Evolutionary conservation across 2,329 filamentous ascomycete species (phyloP), one percentile per base, ranked within the genome.

Genomic region (Pseudonectria buxi): DNA sequence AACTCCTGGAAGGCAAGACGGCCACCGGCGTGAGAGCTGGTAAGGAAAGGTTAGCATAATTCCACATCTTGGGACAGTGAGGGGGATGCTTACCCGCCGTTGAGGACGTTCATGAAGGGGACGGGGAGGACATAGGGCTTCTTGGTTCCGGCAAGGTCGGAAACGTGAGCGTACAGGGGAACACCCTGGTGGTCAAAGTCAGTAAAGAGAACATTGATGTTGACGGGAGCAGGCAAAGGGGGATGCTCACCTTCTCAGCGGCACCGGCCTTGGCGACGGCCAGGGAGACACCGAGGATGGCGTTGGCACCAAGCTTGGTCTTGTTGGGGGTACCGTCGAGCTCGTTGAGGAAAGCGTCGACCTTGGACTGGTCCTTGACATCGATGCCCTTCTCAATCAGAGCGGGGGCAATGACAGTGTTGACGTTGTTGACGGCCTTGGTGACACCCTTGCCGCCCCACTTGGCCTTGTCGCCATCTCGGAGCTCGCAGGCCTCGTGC

Each of bases 1-100:
- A 94, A 94, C 70, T 94, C 87, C 70, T 94, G 87, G 80, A 94
- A 94, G 52, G 86, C 86, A 55, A 94, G 79, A 63, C 89, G 86
- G 60, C 92, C 92, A 78, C 92, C 92, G 51, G 92, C 92, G 75
- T 98, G 92, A 58, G 90, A 96, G 53, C 92, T 71, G 22, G 26
- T n/a, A 28, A 37, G 16, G 13, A 14, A 26, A 30, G 14, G 39
- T 57, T 39, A 56, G 51, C 26, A 14, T 7, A 14, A 18, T 28
- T 35, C n/a, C 18, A 30, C 15, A 24, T 33, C 12, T 10, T n/a
- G 28, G 4, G 27, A 14, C 11, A n/a, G 10, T 6, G 14, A 4
- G 9, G 12, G 24, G 28, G 15, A 22, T 26, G 49, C 66, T 59
- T 55, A 71, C 68, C 69, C 73, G 55, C 86, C 86, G 67, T 94